Evolutionary conservation across 2,329 filamentous ascomycete species (phyloP).

Genomic region (Aureobasidium subglaciale): DNA sequence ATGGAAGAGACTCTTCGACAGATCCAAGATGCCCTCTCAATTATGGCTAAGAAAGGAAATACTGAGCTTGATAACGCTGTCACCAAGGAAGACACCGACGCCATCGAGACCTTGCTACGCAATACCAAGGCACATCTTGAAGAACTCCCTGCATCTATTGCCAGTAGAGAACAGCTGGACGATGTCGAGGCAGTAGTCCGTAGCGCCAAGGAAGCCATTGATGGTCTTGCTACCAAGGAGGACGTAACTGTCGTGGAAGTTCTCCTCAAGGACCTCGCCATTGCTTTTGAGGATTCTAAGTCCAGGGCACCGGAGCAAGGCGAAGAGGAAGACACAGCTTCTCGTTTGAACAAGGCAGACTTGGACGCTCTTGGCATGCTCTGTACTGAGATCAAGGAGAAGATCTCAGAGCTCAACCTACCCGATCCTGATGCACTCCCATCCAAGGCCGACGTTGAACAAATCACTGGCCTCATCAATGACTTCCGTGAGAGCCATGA

Average conservation of each 20-base stretch:
- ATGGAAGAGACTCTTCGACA: slow-evolving; percentile 42
- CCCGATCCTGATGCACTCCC: slow-evolving; percentile 65
- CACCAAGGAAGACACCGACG: slow-evolving; percentile 76
- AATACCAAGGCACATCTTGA: slow-evolving; percentile 87
- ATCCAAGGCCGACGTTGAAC: slow-evolving; percentile 67
- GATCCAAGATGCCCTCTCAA: slow-evolving; percentile 56
- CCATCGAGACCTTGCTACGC: slow-evolving; percentile 81
- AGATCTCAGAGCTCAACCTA: slow-evolving; percentile 65
- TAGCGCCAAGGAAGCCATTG: slow-evolving; percentile 68
- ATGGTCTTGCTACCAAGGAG: slow-evolving; percentile 61
- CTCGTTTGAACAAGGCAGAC: slow-evolving; percentile 66
- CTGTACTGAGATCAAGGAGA: slow-evolving; percentile 76
- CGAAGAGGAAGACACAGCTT: slow-evolving; percentile 39
- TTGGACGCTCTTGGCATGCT: slow-evolving; percentile 72
- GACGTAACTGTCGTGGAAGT: slow-evolving; percentile 72
- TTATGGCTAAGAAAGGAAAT: slow-evolving; percentile 39
- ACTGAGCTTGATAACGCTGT: slow-evolving; percentile 46
- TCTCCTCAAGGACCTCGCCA: slow-evolving; percentile 69
- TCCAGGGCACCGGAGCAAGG: slow-evolving; percentile 27
- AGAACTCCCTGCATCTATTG: slow-evolving; percentile 66
- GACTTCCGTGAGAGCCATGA: slow-evolving; percentile 53
- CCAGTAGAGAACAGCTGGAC: slow-evolving; percentile 55
- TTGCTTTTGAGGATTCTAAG: slow-evolving; percentile 63
- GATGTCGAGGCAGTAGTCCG: slow-evolving; percentile 60
- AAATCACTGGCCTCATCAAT: slow-evolving; percentile 47